phyloP scores from a whole-genome alignment of 2,329 filamentous ascomycete species.

The Pseudogymnoascus sp. region DNA sequence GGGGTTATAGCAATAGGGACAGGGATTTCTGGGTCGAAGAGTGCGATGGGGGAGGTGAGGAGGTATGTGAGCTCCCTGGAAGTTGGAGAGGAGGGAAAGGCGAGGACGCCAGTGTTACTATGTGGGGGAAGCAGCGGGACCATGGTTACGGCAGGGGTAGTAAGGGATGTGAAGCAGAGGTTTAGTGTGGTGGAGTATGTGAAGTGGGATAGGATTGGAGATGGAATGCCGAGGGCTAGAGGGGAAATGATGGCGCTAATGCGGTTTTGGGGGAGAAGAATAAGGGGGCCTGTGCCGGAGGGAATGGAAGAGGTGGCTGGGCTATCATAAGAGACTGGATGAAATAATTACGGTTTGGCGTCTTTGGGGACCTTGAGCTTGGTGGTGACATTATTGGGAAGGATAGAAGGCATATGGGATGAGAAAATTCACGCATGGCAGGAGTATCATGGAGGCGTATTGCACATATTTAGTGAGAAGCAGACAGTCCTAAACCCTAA shows the following conservation, averaged over 20 bases:
- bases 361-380: neutral
- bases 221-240: slow-evolving; percentile 72
- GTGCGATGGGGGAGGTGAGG: slow-evolving; percentile 28
- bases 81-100: slow-evolving; percentile 39
- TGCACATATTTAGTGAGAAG: neutral
- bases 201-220: slow-evolving; percentile 61
- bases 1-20: slow-evolving; percentile 59
- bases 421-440: neutral
- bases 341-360: neutral
- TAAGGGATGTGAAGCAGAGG: slow-evolving; percentile 54
- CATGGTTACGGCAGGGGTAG: slow-evolving; percentile 53
- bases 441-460: neutral
- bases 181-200: slow-evolving; percentile 61
- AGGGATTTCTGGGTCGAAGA: slow-evolving; percentile 44
- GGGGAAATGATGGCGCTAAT: slow-evolving; percentile 89
- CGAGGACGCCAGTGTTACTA: slow-evolving; percentile 54
- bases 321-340: neutral
- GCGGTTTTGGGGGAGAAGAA: slow-evolving; percentile 65
- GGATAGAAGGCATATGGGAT: too few relatives aligned
- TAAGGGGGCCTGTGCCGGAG: slow-evolving; percentile 46
- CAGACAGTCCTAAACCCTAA: neutral
- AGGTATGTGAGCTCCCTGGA: slow-evolving; percentile 28
- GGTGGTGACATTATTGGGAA: neutral
- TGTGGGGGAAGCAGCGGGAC: slow-evolving; percentile 46
- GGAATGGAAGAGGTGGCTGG: slow-evolving; percentile 40